Evolutionary conservation across 352 stramenopile genomes (phyloP).

Genomic region (Phytopythium aichiense): DNA sequence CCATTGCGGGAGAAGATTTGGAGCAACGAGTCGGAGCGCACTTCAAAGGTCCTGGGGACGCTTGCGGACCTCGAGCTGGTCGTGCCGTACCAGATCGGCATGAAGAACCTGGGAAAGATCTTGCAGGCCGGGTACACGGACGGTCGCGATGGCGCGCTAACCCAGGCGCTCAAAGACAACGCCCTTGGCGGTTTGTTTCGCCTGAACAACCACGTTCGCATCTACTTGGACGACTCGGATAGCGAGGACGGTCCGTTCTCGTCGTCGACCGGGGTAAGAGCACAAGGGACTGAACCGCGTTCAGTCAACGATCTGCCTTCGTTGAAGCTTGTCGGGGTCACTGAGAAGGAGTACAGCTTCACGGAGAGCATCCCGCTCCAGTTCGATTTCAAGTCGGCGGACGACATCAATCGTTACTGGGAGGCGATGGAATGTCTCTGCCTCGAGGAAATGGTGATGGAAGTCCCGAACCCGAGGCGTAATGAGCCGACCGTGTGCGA

Average conservation of each 20-base stretch:
- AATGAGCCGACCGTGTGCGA: constrained; percentile 55
- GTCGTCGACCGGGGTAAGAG: constrained; percentile 1
- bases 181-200: constrained; percentile 65
- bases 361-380: constrained; percentile 42
- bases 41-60: constrained; percentile 66
- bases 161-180: constrained; percentile 70
- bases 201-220: constrained; percentile 40
- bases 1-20: constrained; percentile 57
- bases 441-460: constrained; percentile 78
- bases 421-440: constrained; percentile 76
- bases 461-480: constrained; percentile 45
- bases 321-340: constrained; percentile 56
- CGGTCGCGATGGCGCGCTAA: constrained; percentile 55
- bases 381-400: constrained; percentile 35
- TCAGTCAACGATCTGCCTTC: constrained; percentile 23
- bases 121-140: constrained; percentile 66
- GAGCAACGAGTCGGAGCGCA: constrained; percentile 66
- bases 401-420: constrained; percentile 69
- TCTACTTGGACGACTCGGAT: constrained; percentile 43
- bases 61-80: constrained; percentile 67
- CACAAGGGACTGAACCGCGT: constrained; percentile 3
- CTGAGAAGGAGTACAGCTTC: constrained; percentile 73
- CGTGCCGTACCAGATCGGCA: constrained; percentile 76
- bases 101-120: constrained; percentile 73
- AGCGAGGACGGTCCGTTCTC: constrained; percentile 7